Evolutionary conservation across 805 yeast genomes (phyloP).

Genomic region (Crinitomyces ghanaensis): DNA sequence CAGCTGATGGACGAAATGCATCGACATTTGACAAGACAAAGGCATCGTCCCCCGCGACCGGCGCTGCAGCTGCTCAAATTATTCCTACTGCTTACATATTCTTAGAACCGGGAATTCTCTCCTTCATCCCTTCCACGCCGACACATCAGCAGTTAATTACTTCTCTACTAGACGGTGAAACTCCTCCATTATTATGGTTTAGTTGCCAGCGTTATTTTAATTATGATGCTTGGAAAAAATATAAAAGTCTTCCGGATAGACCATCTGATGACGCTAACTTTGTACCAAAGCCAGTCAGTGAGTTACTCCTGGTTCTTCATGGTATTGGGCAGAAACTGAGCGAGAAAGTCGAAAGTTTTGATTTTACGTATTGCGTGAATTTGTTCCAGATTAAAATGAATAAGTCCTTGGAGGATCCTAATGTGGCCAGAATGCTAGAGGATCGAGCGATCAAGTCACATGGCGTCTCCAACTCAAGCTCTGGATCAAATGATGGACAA

Average conservation of each 20-base stretch:
- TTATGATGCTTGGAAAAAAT: conserved; percentile 23
- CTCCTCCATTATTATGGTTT: conserved; percentile 14
- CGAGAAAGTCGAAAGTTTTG: conserved; percentile 63
- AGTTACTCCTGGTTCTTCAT: conserved; percentile 73
- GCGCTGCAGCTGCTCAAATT: conserved; percentile 1
- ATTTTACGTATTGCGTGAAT: conserved; percentile 64
- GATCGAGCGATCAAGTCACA: too few relatives aligned
- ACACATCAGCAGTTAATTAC: conserved; percentile 11
- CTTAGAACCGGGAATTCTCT: conserved; percentile 4
- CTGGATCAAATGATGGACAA: too few relatives aligned
- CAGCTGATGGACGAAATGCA: too few relatives aligned
- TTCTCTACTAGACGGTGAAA: conserved; percentile 13
- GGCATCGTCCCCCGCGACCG: not conserved
- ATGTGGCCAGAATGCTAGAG: conserved; percentile 13
- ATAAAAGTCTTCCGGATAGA: conserved; percentile 19
- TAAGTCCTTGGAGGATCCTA: conserved; percentile 16
- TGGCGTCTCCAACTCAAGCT: too few relatives aligned
- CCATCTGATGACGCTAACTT: conserved; percentile 18
- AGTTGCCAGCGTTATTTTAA: conserved; percentile 22
- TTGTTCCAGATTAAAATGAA: conserved; percentile 26
- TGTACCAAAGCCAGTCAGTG: conserved; percentile 34
- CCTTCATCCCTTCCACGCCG: conserved; percentile 11
- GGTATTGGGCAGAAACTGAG: conserved; percentile 92
- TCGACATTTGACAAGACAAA: too few relatives aligned
- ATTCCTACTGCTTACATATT: conserved; percentile 15